Percentiles rank a stretch among this genome's conserved stretches.
phyloP scores from a whole-genome alignment of 2,329 filamentous ascomycete genomes.

The Nemania diffusa region DNA sequence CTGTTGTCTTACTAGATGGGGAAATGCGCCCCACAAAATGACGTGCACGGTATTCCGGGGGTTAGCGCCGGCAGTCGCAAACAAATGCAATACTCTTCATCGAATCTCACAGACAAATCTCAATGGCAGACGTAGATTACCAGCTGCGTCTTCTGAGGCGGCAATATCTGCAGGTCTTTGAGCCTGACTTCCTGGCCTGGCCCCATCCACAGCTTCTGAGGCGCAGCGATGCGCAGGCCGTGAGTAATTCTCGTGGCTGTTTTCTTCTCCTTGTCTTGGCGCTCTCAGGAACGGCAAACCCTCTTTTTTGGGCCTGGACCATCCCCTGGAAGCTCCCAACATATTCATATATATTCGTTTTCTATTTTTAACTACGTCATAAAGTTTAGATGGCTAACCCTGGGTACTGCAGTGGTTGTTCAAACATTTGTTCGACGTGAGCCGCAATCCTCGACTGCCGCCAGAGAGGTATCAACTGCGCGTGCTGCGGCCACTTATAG shows the following conservation, averaged over 20 bases:
- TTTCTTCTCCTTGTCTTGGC: neutral
- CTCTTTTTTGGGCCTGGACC: neutral
- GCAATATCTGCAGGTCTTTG: constrained; percentile 49
- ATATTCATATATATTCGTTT: no score
- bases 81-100: neutral
- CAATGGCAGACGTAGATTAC: constrained; percentile 42
- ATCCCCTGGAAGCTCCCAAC: neutral
- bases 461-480: constrained; percentile 69
- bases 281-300: neutral
- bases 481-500: constrained; percentile 68
- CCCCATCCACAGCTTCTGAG: constrained; percentile 44
- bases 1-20: constrained; percentile 12
- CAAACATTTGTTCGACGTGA: constrained; percentile 65
- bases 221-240: constrained; percentile 43
- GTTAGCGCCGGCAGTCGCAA: neutral
- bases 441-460: constrained; percentile 59
- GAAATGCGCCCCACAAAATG: constrained; percentile 10
- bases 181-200: constrained; percentile 50
- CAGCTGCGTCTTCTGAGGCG: constrained; percentile 45
- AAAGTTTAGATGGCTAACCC: neutral
- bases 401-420: constrained; percentile 54
- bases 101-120: neutral
- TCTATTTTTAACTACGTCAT: neutral
- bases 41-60: neutral
- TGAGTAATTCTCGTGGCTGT: neutral